Evolutionary conservation across 768 basidiomycete species (phyloP), one percentile per base, ranked within the genome.

Genomic region (Pleurotus sapidus): DNA sequence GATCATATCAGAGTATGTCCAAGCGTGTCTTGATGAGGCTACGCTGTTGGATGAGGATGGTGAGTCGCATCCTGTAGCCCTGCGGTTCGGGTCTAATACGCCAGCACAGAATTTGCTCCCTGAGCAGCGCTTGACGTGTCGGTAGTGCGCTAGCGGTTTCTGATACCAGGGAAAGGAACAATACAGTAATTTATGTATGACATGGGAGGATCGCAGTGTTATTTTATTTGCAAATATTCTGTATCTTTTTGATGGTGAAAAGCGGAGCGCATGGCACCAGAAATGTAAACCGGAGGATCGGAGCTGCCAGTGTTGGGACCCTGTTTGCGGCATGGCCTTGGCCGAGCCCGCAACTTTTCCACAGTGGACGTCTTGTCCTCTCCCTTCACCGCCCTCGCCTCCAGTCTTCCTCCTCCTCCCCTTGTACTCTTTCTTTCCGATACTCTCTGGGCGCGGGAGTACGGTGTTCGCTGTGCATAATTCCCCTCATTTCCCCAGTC

Each of bases 11-110:
- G 89, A 91, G 59, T 97, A 84, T 68, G 82, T 97, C 39, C 72
- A 81, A 43, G 87, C 85, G 4, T 94, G 88, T 65, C 65, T 95
- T 30, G 92, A 92, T n/a, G 91, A 95, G 66, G 81, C 78, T 43
- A 93, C 92, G 0, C 68, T 95, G 43, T 77, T 95, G 38, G 86
- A 93, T 67, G 94, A 96, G 72, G 91, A 91, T 61, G 91, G 93
- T 88, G 60, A 70, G 81, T 72, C 46, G 17, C 46, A 30, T 55
- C 40, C 30, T 34, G 30, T 34, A 34, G 30, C 30, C 30, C 30
- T 34, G 30, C 30, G 30, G 30, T 34, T 34, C 30, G 30, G 34
- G 17, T 38, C 17, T 34, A 34, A 42, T 37, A 45, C 42, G 7
- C 49, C 51, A 47, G 50, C 46, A 18, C 5, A 39, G 34, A 39